Evolutionary conservation across 495 filamentous ascomycete genomes (phyloP).

Genomic region (Aspergillus diversus): DNA sequence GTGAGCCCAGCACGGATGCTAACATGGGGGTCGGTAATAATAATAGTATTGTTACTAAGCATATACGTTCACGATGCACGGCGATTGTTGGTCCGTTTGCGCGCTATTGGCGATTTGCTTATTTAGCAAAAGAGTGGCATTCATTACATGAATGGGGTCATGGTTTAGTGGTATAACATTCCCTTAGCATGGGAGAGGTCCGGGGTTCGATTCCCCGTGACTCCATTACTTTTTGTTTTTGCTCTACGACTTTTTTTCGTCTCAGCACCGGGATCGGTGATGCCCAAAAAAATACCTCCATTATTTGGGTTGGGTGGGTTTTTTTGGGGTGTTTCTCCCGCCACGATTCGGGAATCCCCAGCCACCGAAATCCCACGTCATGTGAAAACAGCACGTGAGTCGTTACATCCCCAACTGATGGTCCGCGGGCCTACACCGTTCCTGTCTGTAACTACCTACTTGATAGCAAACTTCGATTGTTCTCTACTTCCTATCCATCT

Average conservation of each 20-base stretch:
- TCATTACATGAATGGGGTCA: background rate
- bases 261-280: too few relatives aligned
- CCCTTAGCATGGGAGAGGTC: slow-evolving; percentile 53
- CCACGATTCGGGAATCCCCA: slow-evolving; percentile 4
- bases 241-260: too few relatives aligned
- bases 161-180: slow-evolving; percentile 45
- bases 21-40: background rate
- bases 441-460: background rate
- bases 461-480: background rate
- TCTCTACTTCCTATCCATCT: background rate
- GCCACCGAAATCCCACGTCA: slow-evolving; percentile 11
- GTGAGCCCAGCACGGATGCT: background rate
- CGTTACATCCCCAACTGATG: slow-evolving; percentile 10
- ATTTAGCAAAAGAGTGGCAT: too few relatives aligned
- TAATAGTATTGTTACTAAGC: background rate
- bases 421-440: background rate
- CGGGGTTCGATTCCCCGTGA: slow-evolving; percentile 58
- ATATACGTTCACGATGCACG: background rate
- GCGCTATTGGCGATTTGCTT: too few relatives aligned
- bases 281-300: too few relatives aligned
- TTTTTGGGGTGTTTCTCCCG: background rate
- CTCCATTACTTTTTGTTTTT: slow-evolving; percentile 21
- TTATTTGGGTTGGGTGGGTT: too few relatives aligned
- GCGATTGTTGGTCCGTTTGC: too few relatives aligned
- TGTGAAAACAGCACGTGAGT: slow-evolving; percentile 18